Base-by-base conservation (phyloP, 2,329 filamentous ascomycete genomes). In the Drechslera avenae region DNA sequence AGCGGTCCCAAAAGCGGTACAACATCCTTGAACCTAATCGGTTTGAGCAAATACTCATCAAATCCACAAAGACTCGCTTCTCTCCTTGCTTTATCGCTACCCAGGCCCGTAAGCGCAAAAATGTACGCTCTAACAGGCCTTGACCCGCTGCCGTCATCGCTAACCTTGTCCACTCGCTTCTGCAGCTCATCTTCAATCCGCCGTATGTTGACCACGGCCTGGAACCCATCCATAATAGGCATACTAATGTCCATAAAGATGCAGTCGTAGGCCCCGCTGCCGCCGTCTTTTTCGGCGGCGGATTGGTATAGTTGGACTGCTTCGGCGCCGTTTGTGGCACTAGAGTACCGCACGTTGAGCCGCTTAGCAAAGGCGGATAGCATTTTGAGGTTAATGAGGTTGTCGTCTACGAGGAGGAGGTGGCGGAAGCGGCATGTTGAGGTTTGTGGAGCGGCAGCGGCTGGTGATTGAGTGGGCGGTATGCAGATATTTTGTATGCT, bases 401-500 rank as follows among this genome's bases (percentile, higher is more conserved):
- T 75, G 44, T 74, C 72, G 45, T 75, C 72, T 1, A 71, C 68
- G 1, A 74, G 59, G 1, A 75, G 63, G 10, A 73, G 50, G 14
- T 57, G 52, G 34, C 12, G 48, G 33, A 46, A 54, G n/a, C 51
- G 42, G n/a, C 31, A 54, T 4, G 17, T 12, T 10, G 19, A 18
- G 6, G n/a, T 16, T 39, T 39, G n/a, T 16, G 16, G 30, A 10
- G 30, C 17, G 19, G 35, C 13, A 33, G 18, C 17, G 34, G 4
- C 16, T 12, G 30, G 3, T 43, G 39, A 2, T 19, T 23, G 19
- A 14, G 17, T 9, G 16, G 32, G 13, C 30, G 13, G 37, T 23
- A n/a, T 28, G 18, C n/a, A 12, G 16, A n/a, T 19, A 3, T 8
- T 28, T 10, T 28, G 13, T 21, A 19, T 28, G 14, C 16, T 35